Base-by-base conservation (phyloP, 345 rosid genomes). In the Zanthoxylum bungeanum region DNA sequence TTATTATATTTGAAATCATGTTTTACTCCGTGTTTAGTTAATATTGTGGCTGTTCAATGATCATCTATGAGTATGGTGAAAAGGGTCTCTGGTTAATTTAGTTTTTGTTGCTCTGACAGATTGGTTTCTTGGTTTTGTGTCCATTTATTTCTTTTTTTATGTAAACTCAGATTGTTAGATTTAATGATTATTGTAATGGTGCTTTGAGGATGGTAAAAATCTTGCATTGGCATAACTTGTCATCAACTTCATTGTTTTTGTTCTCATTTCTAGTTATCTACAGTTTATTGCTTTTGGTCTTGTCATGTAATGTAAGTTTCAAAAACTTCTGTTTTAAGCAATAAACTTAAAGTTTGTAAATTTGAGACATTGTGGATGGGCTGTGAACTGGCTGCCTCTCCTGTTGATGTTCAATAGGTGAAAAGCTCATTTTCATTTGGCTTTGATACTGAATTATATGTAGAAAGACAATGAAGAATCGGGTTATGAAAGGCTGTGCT, bases 21-120 rank as follows among this genome's bases (percentile, higher is more conserved):
- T 30, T 67, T 68, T 33, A 9, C 59, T 46, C 44, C 40, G 50
- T 28, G n/a, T 60, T 72, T 71, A 40, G 39, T 16, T 30, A 52
- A 37, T 58, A 34, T 49, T 60, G 16, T 64, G 14, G 16, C 9
- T 57, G 39, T 2, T n/a, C 31, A 27, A 0, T 47, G 14, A 47
- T 65, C 21, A 9, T 53, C 61, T 53, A 0, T 36, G 47, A 49
- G 14, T 51, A 7, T 27, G 3, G 24, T 19, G 16, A 28, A 19
- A 65, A 47, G 57, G 70, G 70, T 49, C 31, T 36, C 36, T 55
- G 40, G 8, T 55, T 25, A 39, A 68, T 24, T 68, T 68, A 2
- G 17, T 52, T 68, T 36, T 55, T 25, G 52, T 17, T 39, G 14
- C 25, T 17, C 27, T 68, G 71, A 53, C 7, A 16, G 34, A 68